A percentile compares a stretch with the other conserved stretches of the same genome.
These are phyloP conservation scores for Diaporthe humulicola DNA, from an alignment of 2,329 filamentous ascomycete genomes.

Conservation along the genomic window DNA sequence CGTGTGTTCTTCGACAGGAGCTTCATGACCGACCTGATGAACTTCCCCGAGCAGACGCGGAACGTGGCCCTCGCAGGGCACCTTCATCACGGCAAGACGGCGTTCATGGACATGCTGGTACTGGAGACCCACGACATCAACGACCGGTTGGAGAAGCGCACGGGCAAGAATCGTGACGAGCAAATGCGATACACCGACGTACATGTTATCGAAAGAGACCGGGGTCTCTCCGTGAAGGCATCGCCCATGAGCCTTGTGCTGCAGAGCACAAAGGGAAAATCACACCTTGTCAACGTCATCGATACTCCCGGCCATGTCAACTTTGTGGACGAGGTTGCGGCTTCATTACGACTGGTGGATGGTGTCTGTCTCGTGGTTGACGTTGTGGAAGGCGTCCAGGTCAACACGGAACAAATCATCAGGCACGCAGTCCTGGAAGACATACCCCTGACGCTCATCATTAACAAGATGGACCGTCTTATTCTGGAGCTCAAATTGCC, in stretches of 20 bases:
- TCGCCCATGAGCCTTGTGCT: conserved; percentile 95
- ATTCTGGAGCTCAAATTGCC: conserved; percentile 95
- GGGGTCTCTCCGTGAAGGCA: conserved; percentile 91
- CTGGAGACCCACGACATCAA: conserved; percentile 92
- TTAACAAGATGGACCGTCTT: conserved; percentile 98
- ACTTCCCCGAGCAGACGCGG: conserved; percentile 92
- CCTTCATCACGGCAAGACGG: conserved; percentile 97
- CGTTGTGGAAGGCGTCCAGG: conserved; percentile 98
- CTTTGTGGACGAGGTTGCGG: conserved; percentile 96
- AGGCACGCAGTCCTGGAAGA: conserved; percentile 94
- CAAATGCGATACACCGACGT: conserved; percentile 96
- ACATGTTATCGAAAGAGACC: conserved; percentile 88
- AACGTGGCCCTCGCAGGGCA: conserved; percentile 95
- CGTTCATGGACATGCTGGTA: conserved; percentile 98
- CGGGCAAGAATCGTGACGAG: conserved; percentile 86
- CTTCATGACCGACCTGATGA: conserved; percentile 97
- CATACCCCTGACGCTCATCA: conserved; percentile 86
- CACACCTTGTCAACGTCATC: conserved; percentile 92
- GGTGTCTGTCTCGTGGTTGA: conserved; percentile 95
- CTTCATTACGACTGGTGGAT: conserved; percentile 87
- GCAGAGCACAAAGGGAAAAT: conserved; percentile 91
- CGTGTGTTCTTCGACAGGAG: conserved; percentile 88
- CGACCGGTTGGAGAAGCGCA: conserved; percentile 82
- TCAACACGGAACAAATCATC: conserved; percentile 97
- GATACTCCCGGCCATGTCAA: conserved; percentile 99